Conservation (phyloP, 2,329 filamentous ascomycete genomes). For the Torrubiella hemipterigena region DNA sequence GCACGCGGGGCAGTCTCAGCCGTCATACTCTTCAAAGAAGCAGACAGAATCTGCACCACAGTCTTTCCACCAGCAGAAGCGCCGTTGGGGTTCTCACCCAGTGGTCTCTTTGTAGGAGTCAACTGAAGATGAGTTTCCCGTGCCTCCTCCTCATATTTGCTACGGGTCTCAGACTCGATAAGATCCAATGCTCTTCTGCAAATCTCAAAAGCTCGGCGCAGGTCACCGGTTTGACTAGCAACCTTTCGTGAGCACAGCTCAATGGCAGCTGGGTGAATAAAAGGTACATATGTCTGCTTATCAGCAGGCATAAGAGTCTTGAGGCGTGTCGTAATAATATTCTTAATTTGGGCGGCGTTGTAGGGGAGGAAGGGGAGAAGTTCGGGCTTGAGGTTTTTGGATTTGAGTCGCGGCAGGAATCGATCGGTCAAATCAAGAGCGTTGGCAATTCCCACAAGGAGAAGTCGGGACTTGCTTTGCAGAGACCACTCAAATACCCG, state of each 20-base stretch:
- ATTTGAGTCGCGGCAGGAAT: constrained; percentile 85
- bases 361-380: constrained; percentile 90
- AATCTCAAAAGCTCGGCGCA: constrained; percentile 92
- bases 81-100: constrained; percentile 72
- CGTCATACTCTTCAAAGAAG: constrained; percentile 52
- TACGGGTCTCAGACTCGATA: constrained; percentile 71
- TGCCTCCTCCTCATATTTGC: constrained; percentile 55
- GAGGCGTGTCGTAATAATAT: constrained; percentile 74
- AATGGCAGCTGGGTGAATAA: constrained; percentile 87
- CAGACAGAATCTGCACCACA: constrained; percentile 33
- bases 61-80: constrained; percentile 28
- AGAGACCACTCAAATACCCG: constrained; percentile 95
- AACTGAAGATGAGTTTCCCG: constrained; percentile 44
- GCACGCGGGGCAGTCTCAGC: constrained; percentile 75
- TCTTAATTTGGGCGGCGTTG: constrained; percentile 73
- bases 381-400: constrained; percentile 80
- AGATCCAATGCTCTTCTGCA: constrained; percentile 81
- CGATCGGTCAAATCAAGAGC: constrained; percentile 91
- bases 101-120: constrained; percentile 61
- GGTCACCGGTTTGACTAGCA: constrained; percentile 82
- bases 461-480: constrained; percentile 63
- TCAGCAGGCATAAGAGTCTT: constrained; percentile 55
- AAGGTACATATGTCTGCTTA: constrained; percentile 58
- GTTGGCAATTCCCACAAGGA: constrained; percentile 89
- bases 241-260: constrained; percentile 93